Conservation (phyloP, 768 basidiomycete genomes). For the Hydnum rufescens region DNA sequence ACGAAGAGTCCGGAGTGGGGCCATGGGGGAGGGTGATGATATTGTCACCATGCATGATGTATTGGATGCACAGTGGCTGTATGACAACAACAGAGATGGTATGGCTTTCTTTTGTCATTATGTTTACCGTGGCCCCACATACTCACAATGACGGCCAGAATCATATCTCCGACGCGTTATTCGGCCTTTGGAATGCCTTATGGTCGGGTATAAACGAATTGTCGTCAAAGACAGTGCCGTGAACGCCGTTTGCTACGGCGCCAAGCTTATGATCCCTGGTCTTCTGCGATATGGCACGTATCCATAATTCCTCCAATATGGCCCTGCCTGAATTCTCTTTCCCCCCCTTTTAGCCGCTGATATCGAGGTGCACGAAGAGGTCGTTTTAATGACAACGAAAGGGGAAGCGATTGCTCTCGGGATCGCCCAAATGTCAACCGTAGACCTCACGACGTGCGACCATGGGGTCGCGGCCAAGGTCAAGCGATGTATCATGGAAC, state of each 20-base stretch:
- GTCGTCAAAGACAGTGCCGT: constrained; percentile 99
- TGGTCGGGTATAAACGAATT: constrained; percentile 93
- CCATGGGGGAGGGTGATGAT: constrained; percentile 93
- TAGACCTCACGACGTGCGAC: constrained; percentile 92
- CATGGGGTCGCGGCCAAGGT: constrained; percentile 98
- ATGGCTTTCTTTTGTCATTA: constrained; percentile 10
- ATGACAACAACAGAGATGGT: constrained; percentile 96
- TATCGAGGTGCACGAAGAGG: constrained; percentile 30
- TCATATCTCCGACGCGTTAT: constrained; percentile 91
- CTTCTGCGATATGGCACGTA: constrained; percentile 64
- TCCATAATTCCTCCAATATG: not conserved
- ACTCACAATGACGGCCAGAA: constrained; percentile 30
- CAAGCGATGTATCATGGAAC: constrained; percentile 98
- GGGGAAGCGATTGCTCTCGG: constrained; percentile 89
- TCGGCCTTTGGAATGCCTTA: constrained; percentile 79
- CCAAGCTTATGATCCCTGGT: constrained; percentile 99
- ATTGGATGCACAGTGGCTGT: constrained; percentile 94
- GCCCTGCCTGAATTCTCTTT: not conserved
- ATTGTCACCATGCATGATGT: constrained; percentile 99
- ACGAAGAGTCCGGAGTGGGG: constrained; percentile 82
- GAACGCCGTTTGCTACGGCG: constrained; percentile 98
- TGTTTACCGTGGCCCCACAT: not conserved
- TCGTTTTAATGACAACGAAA: constrained; percentile 33
- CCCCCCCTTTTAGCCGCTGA: constrained; percentile 18
- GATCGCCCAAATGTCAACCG: constrained; percentile 95